Base-by-base conservation (phyloP, 2,329 filamentous ascomycete genomes). In the Penicillium nordicum region DNA sequence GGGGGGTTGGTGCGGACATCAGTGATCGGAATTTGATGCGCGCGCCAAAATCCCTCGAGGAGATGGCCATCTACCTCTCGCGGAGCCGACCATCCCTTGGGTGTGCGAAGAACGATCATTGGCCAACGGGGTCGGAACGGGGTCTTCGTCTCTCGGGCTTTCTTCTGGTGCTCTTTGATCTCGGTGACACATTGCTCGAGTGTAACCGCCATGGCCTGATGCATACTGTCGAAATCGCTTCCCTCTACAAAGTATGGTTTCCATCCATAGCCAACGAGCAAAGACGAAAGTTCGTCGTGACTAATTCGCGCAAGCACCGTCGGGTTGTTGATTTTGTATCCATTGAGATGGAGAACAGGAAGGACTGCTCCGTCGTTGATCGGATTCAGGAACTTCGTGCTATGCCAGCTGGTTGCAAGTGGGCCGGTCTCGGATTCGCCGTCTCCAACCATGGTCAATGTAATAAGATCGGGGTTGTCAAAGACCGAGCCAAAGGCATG, bases 281-380 rank as follows among this genome's bases (percentile, higher is more conserved):
- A 78, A 25, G 80, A 77, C 63, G 85, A 81, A 6, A 92, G 79
- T 74, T 92, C 89, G 59, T 88, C 83, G 70, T 91, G 88, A 42
- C 84, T 83, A 67, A 92, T 87, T 62, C 89, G 84, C 14, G 88
- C 85, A 16, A 92, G 81, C 0, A 92, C 69, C 5, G 86, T 92
- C 9, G 88, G 88, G 72, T 90, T 90, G 78, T 90, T 89, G 78
- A 92, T 92, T 79, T 92, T 92, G 81, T 92, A 92, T 45, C 89
- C 89, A 65, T 92, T 92, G 34, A 92, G 79, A 71, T 92, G 88
- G 11, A 92, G 80, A 6, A 92, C 85, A 0, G 89, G 89, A 1
- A 92, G 79, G 8, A 92, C 89, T 37, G 88, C 89, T 30, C 89
- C 89, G 66, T 92, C 88, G 0, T 83, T 87, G 63, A 89, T 87